These are phyloP conservation scores for Eucalyptus tenuipes DNA, from an alignment of 345 rosid species.

Conservation along the genomic window DNA sequence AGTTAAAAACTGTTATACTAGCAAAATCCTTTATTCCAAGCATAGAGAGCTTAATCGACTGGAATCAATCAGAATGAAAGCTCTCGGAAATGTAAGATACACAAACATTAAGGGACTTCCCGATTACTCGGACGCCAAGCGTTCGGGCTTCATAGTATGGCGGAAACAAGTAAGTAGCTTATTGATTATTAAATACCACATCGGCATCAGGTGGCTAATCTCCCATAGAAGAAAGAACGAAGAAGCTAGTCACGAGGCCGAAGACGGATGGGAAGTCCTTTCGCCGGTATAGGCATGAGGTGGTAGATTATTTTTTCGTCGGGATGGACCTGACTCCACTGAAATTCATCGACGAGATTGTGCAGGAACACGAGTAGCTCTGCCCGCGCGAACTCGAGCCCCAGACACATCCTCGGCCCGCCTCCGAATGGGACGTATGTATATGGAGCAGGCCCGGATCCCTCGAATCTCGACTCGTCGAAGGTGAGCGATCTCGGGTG, in stretches of 20 bases:
- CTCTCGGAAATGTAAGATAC: not conserved
- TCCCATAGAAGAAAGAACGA: not conserved
- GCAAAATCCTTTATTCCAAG: not conserved
- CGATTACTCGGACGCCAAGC: not conserved
- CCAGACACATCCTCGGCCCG: slow-evolving; percentile 9
- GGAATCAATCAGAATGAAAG: not conserved
- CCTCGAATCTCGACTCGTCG: slow-evolving; percentile 10
- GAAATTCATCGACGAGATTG: slow-evolving; percentile 1
- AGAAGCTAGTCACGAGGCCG: not conserved
- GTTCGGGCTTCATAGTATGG: not conserved
- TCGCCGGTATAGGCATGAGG: slow-evolving; percentile 1
- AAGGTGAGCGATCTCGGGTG: not conserved
- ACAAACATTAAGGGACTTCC: not conserved
- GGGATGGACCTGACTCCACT: not conserved
- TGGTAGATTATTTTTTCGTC: not conserved
- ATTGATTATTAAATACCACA: not conserved
- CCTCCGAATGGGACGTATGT: slow-evolving; percentile 14
- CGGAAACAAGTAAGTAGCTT: not conserved
- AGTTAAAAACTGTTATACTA: too few species aligned
- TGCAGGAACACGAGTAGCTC: slow-evolving; percentile 13
- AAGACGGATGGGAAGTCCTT: slow-evolving; percentile 6
- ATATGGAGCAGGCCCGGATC: not conserved
- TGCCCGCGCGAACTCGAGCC: slow-evolving; percentile 1
- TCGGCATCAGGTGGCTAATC: not conserved
- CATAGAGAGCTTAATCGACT: not conserved